Percentiles rank a stretch among this genome's conserved stretches.
phyloP scores from a whole-genome alignment of 345 rosid species.

The Gossypium sturtianum region DNA sequence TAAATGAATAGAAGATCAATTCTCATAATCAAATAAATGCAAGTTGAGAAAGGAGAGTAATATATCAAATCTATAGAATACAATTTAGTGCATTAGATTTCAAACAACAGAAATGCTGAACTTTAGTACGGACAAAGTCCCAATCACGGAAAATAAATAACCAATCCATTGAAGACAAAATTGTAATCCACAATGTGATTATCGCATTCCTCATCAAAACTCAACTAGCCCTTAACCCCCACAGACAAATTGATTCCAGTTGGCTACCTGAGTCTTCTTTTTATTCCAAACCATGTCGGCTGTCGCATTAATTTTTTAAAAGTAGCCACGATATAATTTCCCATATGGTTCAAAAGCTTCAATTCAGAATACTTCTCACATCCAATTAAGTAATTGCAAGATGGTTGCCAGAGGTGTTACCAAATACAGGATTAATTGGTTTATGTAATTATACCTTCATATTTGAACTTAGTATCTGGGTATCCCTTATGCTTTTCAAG shows the following conservation, averaged over 20 bases:
- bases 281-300: background rate
- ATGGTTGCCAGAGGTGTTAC: slow-evolving; percentile 2
- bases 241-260: background rate
- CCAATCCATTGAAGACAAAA: background rate
- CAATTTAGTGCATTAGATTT: background rate
- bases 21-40: background rate
- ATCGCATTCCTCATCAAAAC: background rate
- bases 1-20: slow-evolving; percentile 3
- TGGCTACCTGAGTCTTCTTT: background rate
- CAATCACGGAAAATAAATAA: background rate
- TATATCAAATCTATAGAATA: background rate
- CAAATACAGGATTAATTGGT: background rate
- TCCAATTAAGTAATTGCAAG: background rate
- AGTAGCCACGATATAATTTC: background rate
- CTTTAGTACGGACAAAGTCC: background rate
- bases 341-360: background rate
- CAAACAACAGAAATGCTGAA: background rate
- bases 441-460: slow-evolving; percentile 44
- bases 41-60: background rate
- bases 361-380: background rate
- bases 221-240: background rate
- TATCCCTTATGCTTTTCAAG: slow-evolving; percentile 30
- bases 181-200: background rate
- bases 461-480: slow-evolving; percentile 39
- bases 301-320: background rate